A percentile compares a stretch with the other conserved stretches of the same genome.
Evolutionary conservation across 805 yeast genomes (phyloP).

Genomic region (Ogataea pilisensis): DNA sequence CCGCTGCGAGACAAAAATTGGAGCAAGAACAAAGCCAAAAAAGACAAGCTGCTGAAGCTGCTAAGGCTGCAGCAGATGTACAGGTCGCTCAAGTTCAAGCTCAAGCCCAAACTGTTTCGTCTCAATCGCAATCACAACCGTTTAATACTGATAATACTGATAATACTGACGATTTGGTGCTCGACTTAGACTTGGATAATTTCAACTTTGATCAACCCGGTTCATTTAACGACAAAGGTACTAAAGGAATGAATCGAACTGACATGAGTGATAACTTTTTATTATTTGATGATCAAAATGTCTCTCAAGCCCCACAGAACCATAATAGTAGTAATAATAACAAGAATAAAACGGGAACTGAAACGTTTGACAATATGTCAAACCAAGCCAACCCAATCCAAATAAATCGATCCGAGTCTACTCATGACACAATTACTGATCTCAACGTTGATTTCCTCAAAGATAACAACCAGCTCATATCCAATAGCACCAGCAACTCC

Average conservation of each 20-base stretch:
- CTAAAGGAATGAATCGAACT: neutral
- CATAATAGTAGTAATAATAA: conserved; percentile 1
- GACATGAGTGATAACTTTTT: conserved; percentile 14
- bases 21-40: conserved; percentile 6
- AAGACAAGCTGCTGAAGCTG: conserved; percentile 5
- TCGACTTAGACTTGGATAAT: conserved; percentile 27
- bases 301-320: neutral
- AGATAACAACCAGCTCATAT: conserved; percentile 8
- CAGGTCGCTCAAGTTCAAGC: neutral
- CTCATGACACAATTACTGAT: conserved; percentile 15
- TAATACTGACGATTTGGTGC: conserved; percentile 22
- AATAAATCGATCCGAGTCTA: no score
- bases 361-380: neutral
- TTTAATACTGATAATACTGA: conserved; percentile 7
- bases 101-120: no score
- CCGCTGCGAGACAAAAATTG: conserved; percentile 3
- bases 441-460: conserved; percentile 25
- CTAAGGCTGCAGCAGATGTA: conserved; percentile 1
- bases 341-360: neutral
- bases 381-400: neutral
- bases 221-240: neutral
- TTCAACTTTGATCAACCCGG: conserved; percentile 21
- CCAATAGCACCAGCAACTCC: neutral
- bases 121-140: no score
- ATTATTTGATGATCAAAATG: conserved; percentile 12